A percentile compares a stretch with the other conserved stretches of the same genome.
Evolutionary conservation across 108 stramenopile species (phyloP).

Genomic region (Nitzschia sp.): DNA sequence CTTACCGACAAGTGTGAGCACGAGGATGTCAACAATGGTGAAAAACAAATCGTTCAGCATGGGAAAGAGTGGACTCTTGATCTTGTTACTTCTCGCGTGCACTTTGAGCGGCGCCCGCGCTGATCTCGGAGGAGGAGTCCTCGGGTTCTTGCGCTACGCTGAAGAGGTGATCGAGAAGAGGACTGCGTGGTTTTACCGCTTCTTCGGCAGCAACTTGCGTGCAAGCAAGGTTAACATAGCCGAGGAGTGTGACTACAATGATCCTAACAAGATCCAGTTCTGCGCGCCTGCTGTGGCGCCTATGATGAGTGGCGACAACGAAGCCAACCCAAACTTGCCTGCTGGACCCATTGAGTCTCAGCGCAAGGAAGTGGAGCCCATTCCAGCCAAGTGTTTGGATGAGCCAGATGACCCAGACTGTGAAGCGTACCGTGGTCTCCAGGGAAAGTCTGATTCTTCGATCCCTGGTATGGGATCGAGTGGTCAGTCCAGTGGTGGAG

Average conservation of each 20-base stretch:
- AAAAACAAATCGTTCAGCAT: slow-evolving; percentile 14
- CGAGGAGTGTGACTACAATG: slow-evolving; percentile 25
- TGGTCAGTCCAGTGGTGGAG: too few species aligned
- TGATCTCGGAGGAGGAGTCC: slow-evolving; percentile 22
- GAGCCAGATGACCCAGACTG: slow-evolving; percentile 37
- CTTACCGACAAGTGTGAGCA: slow-evolving; percentile 4
- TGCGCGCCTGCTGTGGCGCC: slow-evolving; percentile 23
- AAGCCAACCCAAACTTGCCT: slow-evolving; percentile 21
- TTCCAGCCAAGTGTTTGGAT: slow-evolving; percentile 34
- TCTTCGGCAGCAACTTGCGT: slow-evolving; percentile 29
- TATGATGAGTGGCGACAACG: background rate
- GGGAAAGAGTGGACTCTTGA: slow-evolving; percentile 16
- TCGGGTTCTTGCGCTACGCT: slow-evolving; percentile 24
- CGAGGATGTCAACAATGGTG: background rate
- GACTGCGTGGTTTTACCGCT: slow-evolving; percentile 33
- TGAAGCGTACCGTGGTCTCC: slow-evolving; percentile 3
- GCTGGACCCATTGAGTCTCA: background rate
- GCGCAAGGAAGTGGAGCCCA: slow-evolving; percentile 1
- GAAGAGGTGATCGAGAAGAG: slow-evolving; percentile 26
- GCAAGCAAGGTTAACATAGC: slow-evolving; percentile 20
- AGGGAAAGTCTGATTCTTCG: too few species aligned
- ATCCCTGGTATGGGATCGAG: too few species aligned
- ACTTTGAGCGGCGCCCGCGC: slow-evolving; percentile 3
- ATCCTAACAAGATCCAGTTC: slow-evolving; percentile 28
- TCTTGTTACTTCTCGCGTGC: slow-evolving; percentile 15